phyloP scores from a whole-genome alignment of 805 yeast species.

The Clavispora carvajalis region DNA sequence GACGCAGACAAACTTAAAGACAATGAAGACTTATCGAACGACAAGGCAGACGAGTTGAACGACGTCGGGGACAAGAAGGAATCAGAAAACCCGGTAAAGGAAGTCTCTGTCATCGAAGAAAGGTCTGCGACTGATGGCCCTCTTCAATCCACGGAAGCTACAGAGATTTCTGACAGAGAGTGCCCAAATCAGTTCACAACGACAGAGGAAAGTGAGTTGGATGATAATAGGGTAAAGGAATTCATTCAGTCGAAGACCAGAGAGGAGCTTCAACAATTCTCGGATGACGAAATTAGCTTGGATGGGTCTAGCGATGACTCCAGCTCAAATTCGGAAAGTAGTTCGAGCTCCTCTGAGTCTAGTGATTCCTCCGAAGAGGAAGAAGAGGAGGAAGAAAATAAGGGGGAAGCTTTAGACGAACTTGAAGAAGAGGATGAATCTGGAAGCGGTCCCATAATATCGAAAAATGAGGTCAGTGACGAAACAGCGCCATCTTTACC shows the following conservation, averaged over 20 bases:
- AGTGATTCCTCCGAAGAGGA: slow-evolving; percentile 5
- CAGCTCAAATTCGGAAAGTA: neutral
- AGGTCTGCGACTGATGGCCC: too few species aligned
- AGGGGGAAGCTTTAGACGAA: slow-evolving; percentile 7
- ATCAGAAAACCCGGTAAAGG: neutral
- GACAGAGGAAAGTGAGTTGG: neutral
- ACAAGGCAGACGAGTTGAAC: neutral
- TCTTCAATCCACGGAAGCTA: too few species aligned
- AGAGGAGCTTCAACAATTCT: slow-evolving; percentile 7
- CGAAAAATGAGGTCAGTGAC: slow-evolving; percentile 71
- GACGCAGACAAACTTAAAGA: too few species aligned
- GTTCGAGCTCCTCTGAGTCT: neutral
- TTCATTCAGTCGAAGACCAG: neutral
- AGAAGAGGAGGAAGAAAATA: slow-evolving; percentile 4
- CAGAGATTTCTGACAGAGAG: too few species aligned
- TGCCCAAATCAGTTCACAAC: too few species aligned
- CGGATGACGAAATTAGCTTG: slow-evolving; percentile 15
- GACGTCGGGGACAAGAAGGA: neutral
- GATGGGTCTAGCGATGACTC: slow-evolving; percentile 2
- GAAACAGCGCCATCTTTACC: slow-evolving; percentile 69
- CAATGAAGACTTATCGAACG: too few species aligned
- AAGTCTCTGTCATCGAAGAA: too few species aligned
- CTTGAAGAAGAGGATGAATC: slow-evolving; percentile 42
- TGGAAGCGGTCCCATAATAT: slow-evolving; percentile 60
- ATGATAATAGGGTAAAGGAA: neutral